Conservation (phyloP, 1,284 basidiomycete species). For the Wallemia ichthyophaga region DNA sequence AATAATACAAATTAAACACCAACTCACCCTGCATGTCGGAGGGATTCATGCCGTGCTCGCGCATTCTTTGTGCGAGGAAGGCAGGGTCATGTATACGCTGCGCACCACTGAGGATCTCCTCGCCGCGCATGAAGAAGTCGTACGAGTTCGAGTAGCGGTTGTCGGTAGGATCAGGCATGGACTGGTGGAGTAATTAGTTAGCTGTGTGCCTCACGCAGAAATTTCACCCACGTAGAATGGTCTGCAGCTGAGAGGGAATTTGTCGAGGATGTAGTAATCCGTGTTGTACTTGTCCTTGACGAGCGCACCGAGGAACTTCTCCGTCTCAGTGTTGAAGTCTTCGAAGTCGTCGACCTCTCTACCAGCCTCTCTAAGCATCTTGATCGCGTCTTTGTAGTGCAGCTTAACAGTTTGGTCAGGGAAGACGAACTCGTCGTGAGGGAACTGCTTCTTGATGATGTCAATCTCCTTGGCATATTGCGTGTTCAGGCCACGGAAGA, state of each 20-base stretch:
- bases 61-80: constrained; percentile 56
- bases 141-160: constrained; percentile 85
- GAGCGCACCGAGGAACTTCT: constrained; percentile 64
- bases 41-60: constrained; percentile 8
- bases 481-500: constrained; percentile 52
- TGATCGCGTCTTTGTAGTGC: constrained; percentile 59
- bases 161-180: constrained; percentile 2
- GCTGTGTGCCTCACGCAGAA: background rate
- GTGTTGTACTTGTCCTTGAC: constrained; percentile 78
- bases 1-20: background rate
- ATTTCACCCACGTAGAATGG: constrained; percentile 51
- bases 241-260: constrained; percentile 70
- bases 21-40: constrained; percentile 7
- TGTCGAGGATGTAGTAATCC: constrained; percentile 93
- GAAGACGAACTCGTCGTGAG: constrained; percentile 63
- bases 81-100: constrained; percentile 69
- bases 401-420: constrained; percentile 50
- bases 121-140: constrained; percentile 98
- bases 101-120: constrained; percentile 90
- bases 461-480: constrained; percentile 52
- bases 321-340: constrained; percentile 67
- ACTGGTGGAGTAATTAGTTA: background rate
- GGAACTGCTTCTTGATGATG: constrained; percentile 55
- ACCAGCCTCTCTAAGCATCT: constrained; percentile 53
- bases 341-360: constrained; percentile 42